A percentile compares a stretch with the other conserved stretches of the same genome.
Conservation (phyloP, 371 early-diverging fungal species). For the Funneliformis caledonium region DNA sequence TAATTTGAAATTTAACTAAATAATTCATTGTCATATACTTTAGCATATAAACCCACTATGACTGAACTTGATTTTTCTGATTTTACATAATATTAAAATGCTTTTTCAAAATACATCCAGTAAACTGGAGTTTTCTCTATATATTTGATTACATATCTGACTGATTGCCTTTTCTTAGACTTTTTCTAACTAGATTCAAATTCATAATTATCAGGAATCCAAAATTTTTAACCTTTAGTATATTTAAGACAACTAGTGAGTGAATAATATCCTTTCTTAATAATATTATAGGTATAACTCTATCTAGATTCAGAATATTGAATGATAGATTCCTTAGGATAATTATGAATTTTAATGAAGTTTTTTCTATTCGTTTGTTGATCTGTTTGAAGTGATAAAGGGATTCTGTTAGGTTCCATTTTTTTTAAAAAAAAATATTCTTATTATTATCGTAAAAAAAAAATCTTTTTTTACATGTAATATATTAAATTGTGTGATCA, state of each 20-base stretch:
- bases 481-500: too few relatives aligned
- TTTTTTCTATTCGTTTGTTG: too few relatives aligned
- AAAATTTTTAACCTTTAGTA: constrained; percentile 10
- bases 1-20: neutral
- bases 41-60: neutral
- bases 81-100: too few relatives aligned
- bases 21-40: too few relatives aligned
- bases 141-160: constrained; percentile 4
- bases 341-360: neutral
- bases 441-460: too few relatives aligned
- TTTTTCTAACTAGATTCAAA: neutral
- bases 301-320: neutral
- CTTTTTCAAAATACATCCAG: neutral
- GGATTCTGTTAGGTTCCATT: too few relatives aligned
- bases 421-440: too few relatives aligned
- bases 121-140: neutral
- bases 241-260: neutral
- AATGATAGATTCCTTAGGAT: neutral
- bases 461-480: too few relatives aligned
- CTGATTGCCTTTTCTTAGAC: constrained; percentile 7
- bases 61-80: constrained; percentile 4
- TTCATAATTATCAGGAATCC: constrained; percentile 6
- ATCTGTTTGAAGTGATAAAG: too few relatives aligned
- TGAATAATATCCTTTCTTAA: neutral
- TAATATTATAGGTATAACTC: constrained; percentile 19